Base-by-base conservation (phyloP, 140 eudicot species). In the Bidens hawaiensis region DNA sequence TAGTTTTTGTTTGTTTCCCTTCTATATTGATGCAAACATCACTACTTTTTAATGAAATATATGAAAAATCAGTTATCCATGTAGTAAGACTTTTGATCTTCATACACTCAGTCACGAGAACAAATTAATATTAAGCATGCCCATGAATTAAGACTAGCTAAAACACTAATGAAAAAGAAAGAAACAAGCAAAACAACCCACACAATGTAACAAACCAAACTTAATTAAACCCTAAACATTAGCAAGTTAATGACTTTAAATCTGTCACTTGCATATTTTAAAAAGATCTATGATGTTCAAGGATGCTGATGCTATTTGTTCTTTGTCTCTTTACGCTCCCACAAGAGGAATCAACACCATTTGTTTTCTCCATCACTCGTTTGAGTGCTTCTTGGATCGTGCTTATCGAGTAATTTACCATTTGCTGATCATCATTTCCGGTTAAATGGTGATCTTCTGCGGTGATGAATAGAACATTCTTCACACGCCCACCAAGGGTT, bases 321-420 rank as follows among this genome's bases (percentile, higher is more conserved):
- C 95, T 78, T 75, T 87, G 98, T 75, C 98, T 80, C 93, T 91
- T 91, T 51, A 85, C 86, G 77, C 78, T 81, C 65, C 86, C 96
- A 2, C 86, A 65, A 61, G 79, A 80, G 24, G 95, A 72, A 13
- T 88, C 87, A 46, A 82, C 84, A 23, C 85, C 95, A 42, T 66
- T 75, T 22, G 96, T 43, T 73, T 73, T 93, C 81, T 88, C 95
- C 91, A 88, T 80, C 33, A 93, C 96, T 22, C 79, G 85, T 66
- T 72, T 88, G 63, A 93, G 81, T 0, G 95, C 99, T 76, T 93
- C 96, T 54, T 93, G 96, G 41, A 93, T 85, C 4, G 93, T 80
- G 60, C 69, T 80, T 56, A 90, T 71, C 26, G 76, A 79, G 60
- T 65, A 81, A 34, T 79, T 81, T 50, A 57, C 69, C 77, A 70